These are phyloP conservation scores for Verticillium klebahnii DNA, from an alignment of 2,329 filamentous ascomycete species.

Conservation along the genomic window DNA sequence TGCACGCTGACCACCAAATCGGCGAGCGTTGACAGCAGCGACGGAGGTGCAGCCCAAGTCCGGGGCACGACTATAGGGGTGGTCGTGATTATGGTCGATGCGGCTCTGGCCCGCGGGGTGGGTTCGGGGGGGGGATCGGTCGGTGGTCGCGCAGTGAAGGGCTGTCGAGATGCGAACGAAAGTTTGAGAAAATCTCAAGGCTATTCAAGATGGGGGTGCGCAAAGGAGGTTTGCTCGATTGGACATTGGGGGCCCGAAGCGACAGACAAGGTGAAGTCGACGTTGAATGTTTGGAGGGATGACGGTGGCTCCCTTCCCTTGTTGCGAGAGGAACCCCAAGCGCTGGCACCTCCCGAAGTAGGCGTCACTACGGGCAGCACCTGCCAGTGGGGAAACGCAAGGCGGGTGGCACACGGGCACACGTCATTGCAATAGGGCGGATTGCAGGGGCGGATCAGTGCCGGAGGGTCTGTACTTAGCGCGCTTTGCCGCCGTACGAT, in stretches of 20 bases:
- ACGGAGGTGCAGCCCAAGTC: not conserved
- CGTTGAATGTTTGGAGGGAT: not conserved
- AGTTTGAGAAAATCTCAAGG: not conserved
- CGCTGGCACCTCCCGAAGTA: not conserved
- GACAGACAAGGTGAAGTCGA: not conserved
- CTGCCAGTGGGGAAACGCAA: not conserved
- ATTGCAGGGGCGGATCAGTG: not conserved
- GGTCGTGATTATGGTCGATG: conserved; percentile 15
- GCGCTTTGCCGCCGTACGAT: not conserved
- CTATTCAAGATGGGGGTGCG: not conserved
- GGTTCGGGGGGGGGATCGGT: not conserved
- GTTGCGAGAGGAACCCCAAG: not conserved
- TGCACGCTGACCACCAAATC: not conserved
- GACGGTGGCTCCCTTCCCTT: not conserved
- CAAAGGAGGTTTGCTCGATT: not conserved
- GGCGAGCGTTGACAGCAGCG: not conserved
- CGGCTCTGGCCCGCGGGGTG: not conserved
- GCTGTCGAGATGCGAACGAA: not conserved
- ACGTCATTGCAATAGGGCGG: not conserved
- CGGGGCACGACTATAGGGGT: conserved; percentile 2
- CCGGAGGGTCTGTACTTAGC: not conserved
- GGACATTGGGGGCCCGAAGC: not conserved
- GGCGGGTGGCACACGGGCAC: not conserved
- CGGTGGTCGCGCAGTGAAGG: not conserved
- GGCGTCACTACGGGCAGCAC: not conserved